These are phyloP conservation scores for Aspergillus sp. DNA, from an alignment of 2,329 filamentous ascomycete genomes.

Conservation along the genomic window DNA sequence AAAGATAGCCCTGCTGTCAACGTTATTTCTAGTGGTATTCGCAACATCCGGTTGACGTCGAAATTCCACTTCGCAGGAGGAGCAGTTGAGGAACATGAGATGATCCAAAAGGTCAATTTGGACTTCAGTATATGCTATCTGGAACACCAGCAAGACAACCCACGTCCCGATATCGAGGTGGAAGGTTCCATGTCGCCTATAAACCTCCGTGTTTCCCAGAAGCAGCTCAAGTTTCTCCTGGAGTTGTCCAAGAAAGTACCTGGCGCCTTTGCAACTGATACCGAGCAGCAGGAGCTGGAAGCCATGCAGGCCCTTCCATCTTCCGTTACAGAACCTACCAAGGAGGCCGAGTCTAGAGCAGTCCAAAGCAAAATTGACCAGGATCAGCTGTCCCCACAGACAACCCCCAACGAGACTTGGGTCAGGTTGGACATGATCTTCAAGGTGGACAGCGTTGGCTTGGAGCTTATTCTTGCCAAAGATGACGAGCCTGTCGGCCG, in stretches of 20 bases:
- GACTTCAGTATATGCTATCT: conserved; percentile 89
- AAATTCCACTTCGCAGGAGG: conserved; percentile 76
- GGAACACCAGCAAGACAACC: conserved; percentile 72
- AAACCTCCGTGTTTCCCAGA: conserved; percentile 84
- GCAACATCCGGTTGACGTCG: conserved; percentile 87
- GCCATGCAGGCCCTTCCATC: conserved; percentile 69
- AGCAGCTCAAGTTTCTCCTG: conserved; percentile 84
- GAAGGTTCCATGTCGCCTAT: conserved; percentile 90
- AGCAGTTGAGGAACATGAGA: conserved; percentile 79
- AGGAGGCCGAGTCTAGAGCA: conserved; percentile 48
- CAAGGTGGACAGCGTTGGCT: conserved; percentile 77
- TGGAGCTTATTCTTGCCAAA: conserved; percentile 79
- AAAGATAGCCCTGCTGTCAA: conserved; percentile 73
- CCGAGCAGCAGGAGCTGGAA: conserved; percentile 69
- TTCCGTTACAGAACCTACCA: conserved; percentile 51
- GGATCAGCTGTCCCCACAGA: conserved; percentile 63
- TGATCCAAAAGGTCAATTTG: conserved; percentile 95
- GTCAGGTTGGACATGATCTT: conserved; percentile 92
- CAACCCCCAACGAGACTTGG: conserved; percentile 72
- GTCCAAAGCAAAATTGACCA: conserved; percentile 50
- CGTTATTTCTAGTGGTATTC: conserved; percentile 84
- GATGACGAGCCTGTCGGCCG: conserved; percentile 76
- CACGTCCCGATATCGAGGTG: conserved; percentile 87
- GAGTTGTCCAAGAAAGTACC: conserved; percentile 87
- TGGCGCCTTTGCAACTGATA: conserved; percentile 74